Evolutionary conservation across 2,329 filamentous ascomycete species (phyloP).

Genomic region (Blastomyces percursus): DNA sequence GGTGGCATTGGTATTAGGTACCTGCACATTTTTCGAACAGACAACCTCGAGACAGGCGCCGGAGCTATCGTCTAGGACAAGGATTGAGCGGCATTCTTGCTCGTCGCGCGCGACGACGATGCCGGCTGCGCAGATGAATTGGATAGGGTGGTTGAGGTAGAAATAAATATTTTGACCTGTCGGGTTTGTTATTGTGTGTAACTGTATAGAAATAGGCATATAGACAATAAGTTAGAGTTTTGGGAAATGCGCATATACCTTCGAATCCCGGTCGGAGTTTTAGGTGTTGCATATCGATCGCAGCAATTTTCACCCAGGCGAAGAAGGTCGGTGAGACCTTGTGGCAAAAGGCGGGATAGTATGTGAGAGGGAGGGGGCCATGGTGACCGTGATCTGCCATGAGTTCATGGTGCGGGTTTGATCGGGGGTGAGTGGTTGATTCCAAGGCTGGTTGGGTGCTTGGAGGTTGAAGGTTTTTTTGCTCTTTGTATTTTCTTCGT

Average conservation of each 20-base stretch:
- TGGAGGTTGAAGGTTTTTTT: not conserved
- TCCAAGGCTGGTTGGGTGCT: not conserved
- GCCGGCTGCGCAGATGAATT: slow-evolving; percentile 62
- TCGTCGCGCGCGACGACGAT: slow-evolving; percentile 54
- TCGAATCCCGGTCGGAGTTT: slow-evolving; percentile 39
- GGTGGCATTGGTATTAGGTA: slow-evolving; percentile 14
- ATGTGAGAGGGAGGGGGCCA: slow-evolving; percentile 18
- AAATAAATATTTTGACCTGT: slow-evolving; percentile 51
- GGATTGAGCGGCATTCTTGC: slow-evolving; percentile 40
- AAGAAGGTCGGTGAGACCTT: slow-evolving; percentile 49
- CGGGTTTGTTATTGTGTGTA: not conserved
- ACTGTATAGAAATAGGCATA: not conserved
- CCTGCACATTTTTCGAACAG: slow-evolving; percentile 27
- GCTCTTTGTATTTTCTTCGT: not conserved
- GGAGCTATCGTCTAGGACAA: slow-evolving; percentile 52
- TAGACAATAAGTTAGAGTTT: too few relatives aligned
- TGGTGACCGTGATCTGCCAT: slow-evolving; percentile 5
- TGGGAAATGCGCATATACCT: slow-evolving; percentile 22
- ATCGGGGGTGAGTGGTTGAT: not conserved
- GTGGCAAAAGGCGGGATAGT: slow-evolving; percentile 52
- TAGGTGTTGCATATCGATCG: slow-evolving; percentile 45
- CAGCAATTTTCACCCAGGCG: slow-evolving; percentile 52
- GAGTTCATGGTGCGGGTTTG: slow-evolving; percentile 6
- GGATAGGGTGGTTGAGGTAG: slow-evolving; percentile 61
- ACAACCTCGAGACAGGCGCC: slow-evolving; percentile 48